Base-by-base conservation (phyloP, 106 monocot genomes). In the Xerophyta viscosa region DNA sequence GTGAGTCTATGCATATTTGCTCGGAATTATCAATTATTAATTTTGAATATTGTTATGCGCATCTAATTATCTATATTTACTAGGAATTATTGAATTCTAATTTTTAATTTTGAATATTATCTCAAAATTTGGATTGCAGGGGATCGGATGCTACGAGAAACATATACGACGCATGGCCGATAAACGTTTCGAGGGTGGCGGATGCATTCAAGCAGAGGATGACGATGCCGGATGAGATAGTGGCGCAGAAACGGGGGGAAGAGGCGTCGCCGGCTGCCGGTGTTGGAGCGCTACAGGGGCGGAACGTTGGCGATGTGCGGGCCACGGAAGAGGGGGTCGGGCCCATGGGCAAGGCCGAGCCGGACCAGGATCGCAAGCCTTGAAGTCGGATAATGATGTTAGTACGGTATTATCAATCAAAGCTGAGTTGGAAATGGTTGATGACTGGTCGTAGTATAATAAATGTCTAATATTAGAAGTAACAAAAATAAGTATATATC, bases 151-250 rank as follows among this genome's bases (percentile, higher is more conserved):
- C 20, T 7, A 7, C 46, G 2, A 46, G 46, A 13, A 46, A 17
- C 46, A 46, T 46, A 14, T 20, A 46, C 20, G 46, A 19, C 2
- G n/a, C 20, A 2, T 19, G n/a, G 46, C 46, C 46, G 18, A 19
- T 46, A 14, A 20, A 7, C 8, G 2, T 19, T 20, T 13, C 18
- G 19, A 46, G 20, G 2, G 46, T 46, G 46, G 7, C 18, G 3
- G 46, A 46, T 1, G 46, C 46, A 19, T 19, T 46, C 46, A 46
- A 20, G 46, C 46, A 19, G 46, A 46, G 20, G 46, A 19, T 46
- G 19, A 46, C 46, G 17, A 46, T 46, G 46, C 46, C 18, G 8
- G 46, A 20, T 1, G 46, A 69, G 24, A 29, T 46, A 7, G 46
- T 46, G 46, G 46, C 15, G 19, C 46, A 46, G 19, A 46, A 46